Evolutionary conservation across 495 filamentous ascomycete species (phyloP).

Genomic region (Parathielavia appendiculata): DNA sequence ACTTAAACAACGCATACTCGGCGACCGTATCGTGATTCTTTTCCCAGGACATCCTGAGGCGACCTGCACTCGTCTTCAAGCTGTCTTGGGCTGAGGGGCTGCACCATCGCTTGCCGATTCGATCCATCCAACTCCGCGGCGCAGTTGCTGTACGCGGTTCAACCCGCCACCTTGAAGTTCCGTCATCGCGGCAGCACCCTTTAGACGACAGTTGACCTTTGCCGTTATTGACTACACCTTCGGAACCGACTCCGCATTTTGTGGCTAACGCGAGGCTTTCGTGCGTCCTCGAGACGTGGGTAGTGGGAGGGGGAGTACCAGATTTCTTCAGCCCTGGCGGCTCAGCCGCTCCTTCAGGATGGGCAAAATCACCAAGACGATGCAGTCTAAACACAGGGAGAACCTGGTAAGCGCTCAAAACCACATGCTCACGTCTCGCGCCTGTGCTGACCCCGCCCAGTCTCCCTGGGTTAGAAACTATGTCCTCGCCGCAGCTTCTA

Average conservation of each 20-base stretch:
- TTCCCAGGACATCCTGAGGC: constrained; percentile 17
- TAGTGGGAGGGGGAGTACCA: constrained; percentile 47
- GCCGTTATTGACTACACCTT: not conserved
- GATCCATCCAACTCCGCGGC: constrained; percentile 5
- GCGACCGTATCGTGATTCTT: not conserved
- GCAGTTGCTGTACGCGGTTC: constrained; percentile 7
- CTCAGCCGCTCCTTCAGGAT: constrained; percentile 58
- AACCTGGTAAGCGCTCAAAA: constrained; percentile 74
- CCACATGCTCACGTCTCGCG: constrained; percentile 1
- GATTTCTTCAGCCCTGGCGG: constrained; percentile 42
- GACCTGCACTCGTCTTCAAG: constrained; percentile 38
- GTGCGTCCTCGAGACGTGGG: constrained; percentile 34
- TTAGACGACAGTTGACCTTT: not conserved
- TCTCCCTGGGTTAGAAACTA: constrained; percentile 81
- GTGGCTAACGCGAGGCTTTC: constrained; percentile 33
- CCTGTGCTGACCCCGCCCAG: constrained; percentile 40
- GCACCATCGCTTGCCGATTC: constrained; percentile 14
- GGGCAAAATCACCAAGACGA: constrained; percentile 96
- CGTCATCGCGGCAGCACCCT: constrained; percentile 4
- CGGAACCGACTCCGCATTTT: constrained; percentile 10
- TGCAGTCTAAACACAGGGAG: constrained; percentile 86
- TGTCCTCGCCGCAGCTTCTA: constrained; percentile 59
- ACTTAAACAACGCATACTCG: not conserved
- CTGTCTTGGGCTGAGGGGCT: constrained; percentile 24
- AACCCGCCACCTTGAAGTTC: constrained; percentile 5